A percentile compares a stretch with the other conserved stretches of the same genome.
Conservation (phyloP, 1,284 basidiomycete species). For the Takashimella tepidaria region DNA sequence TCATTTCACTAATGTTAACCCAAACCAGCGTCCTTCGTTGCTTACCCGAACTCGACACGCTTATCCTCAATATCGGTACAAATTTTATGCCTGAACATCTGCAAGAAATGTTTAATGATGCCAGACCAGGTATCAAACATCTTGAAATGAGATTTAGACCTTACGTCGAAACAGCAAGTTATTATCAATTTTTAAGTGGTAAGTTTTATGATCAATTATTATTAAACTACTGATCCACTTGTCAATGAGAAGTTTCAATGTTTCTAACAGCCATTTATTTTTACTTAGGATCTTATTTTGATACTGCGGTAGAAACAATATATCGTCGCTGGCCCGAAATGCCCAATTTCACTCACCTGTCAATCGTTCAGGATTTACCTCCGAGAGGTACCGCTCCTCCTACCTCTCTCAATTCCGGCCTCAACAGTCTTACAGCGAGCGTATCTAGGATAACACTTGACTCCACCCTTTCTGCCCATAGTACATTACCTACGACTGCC, state of each 20-base stretch:
- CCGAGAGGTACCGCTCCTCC: conserved; percentile 41
- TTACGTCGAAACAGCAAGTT: conserved; percentile 47
- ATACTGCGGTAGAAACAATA: conserved; percentile 46
- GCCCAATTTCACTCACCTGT: conserved; percentile 49
- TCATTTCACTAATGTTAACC: too few species aligned
- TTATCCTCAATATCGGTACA: conserved; percentile 47
- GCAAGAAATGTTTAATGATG: conserved; percentile 43
- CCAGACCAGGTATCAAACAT: conserved; percentile 30
- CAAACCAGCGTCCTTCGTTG: conserved; percentile 41
- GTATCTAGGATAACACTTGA: not conserved
- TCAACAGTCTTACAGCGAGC: not conserved
- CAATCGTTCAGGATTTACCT: conserved; percentile 47
- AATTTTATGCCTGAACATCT: conserved; percentile 49
- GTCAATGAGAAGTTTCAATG: too few species aligned
- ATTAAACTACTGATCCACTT: too few species aligned
- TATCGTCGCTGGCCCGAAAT: conserved; percentile 37
- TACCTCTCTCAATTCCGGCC: conserved; percentile 18
- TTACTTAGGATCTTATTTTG: conserved; percentile 45
- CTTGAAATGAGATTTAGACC: conserved; percentile 47
- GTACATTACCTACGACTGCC: conserved; percentile 1
- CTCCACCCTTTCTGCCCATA: not conserved
- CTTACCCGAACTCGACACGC: conserved; percentile 29
- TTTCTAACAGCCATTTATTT: too few species aligned
- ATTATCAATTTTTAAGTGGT: conserved; percentile 48
- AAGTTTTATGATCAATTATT: too few species aligned